Evolutionary conservation across 768 basidiomycete genomes (phyloP), one percentile per base, ranked within the genome.

Genomic region (Hemileccinum impolitum): DNA sequence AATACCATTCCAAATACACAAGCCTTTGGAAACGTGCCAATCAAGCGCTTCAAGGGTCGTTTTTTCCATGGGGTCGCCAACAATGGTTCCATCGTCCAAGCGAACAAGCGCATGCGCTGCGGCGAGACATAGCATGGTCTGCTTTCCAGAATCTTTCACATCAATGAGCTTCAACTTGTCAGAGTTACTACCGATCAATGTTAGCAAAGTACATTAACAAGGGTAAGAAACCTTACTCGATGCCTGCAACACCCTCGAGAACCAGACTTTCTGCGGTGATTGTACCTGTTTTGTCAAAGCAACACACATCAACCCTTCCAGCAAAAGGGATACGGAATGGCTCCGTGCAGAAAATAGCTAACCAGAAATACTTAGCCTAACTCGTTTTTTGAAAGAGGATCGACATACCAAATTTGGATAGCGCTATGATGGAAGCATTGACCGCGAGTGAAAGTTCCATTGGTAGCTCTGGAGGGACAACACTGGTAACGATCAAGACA

Each of bases 21-120:
- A 44, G 81, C 89, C 88, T 70, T 82, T 81, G 10, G 67, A 72
- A 35, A 98, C 66, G 50, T 82, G 83, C 95, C 96, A 98, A 41
- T 90, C 85, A 25, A 99, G 76, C 3, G 92, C 86, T 52, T 90
- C 89, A 7, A 98, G 74, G 0, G 96, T 95, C 0, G 90, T 94
- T 72, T 94, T 94, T 70, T 99, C 96, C 96, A 99, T 99, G 0
- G 96, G 96, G 65, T 99, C 96, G 4, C 96, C 96, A 37, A 98
- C 94, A 32, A 94, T 73, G 1, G 85, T 86, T 9, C 92, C 95
- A 58, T 98, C 95, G 58, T 99, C 95, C 21, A 99, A 77, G 40
- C 88, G 78, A 34, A 98, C 96, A 11, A 99, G 74, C 0, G 96
- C 95, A 61, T 99, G 96, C 1, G 96, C 94, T 9, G 94, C 84